Conservation (phyloP, 805 yeast genomes). For the Cyberlindnera bimundalis region DNA sequence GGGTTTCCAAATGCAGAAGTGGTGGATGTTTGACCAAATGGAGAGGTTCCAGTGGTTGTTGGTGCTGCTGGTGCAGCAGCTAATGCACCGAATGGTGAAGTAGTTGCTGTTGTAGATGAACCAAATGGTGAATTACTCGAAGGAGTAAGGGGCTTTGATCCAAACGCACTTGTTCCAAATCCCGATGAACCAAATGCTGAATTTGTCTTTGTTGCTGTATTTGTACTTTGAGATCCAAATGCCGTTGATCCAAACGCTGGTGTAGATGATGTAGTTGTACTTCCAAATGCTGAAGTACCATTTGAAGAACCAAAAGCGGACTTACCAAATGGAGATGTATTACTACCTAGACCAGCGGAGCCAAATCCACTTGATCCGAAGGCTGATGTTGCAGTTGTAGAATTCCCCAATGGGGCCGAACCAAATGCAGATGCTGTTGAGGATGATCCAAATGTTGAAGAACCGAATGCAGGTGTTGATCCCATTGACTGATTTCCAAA, state of each 20-base stretch:
- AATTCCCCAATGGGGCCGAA: constrained; percentile 5
- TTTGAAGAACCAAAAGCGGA: not conserved
- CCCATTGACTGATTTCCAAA: constrained; percentile 5
- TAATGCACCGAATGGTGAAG: constrained; percentile 6
- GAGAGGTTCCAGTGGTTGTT: not conserved
- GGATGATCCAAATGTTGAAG: constrained; percentile 10
- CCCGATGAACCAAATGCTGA: constrained; percentile 17
- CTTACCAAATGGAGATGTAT: not conserved
- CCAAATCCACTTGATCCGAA: constrained; percentile 19
- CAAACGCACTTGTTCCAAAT: constrained; percentile 13
- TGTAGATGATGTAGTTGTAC: constrained; percentile 5
- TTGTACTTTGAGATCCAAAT: constrained; percentile 5
- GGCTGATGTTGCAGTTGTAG: too few species aligned
- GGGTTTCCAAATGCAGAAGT: not conserved
- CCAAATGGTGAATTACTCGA: not conserved
- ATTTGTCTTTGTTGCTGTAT: constrained; percentile 3
- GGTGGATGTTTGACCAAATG: constrained; percentile 6
- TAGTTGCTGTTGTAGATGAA: not conserved
- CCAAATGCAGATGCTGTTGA: constrained; percentile 15
- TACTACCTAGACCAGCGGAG: not conserved
- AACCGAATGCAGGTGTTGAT: constrained; percentile 10
- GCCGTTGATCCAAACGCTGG: constrained; percentile 22
- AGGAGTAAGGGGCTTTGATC: constrained; percentile 1
- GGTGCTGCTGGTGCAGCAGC: constrained; percentile 4
- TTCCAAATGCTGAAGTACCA: not conserved